These are phyloP conservation scores for Aaosphaeria arxii DNA, from an alignment of 2,329 filamentous ascomycete genomes.

Conservation along the genomic window DNA sequence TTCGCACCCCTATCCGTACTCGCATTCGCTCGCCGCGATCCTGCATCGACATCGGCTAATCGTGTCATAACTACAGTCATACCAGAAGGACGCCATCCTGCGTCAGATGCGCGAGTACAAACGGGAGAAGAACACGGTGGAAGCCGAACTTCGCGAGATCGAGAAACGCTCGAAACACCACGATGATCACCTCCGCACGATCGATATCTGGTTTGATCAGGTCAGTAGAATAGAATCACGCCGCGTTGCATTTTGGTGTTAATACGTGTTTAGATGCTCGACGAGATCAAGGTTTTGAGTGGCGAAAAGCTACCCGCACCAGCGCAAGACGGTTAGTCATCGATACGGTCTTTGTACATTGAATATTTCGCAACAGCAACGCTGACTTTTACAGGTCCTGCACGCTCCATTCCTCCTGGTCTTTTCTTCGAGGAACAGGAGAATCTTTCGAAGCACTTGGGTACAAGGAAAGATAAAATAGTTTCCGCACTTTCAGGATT, in stretches of 20 bases:
- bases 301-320: conserved; percentile 29
- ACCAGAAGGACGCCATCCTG: conserved; percentile 93
- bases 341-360: neutral
- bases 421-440: conserved; percentile 55
- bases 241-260: conserved; percentile 4
- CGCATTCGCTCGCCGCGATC: conserved; percentile 11
- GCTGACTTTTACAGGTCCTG: conserved; percentile 14
- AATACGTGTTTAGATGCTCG: conserved; percentile 39
- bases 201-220: conserved; percentile 94
- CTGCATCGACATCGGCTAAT: conserved; percentile 30
- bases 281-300: conserved; percentile 46
- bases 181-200: conserved; percentile 85
- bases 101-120: conserved; percentile 99
- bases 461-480: conserved; percentile 72
- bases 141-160: conserved; percentile 76
- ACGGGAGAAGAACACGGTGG: conserved; percentile 78
- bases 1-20: conserved; percentile 51
- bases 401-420: conserved; percentile 48
- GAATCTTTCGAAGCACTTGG: conserved; percentile 75
- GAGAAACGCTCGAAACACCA: conserved; percentile 76
- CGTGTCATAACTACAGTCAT: conserved; percentile 58
- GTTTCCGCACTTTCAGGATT: conserved; percentile 70
- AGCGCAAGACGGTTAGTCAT: conserved; percentile 14
- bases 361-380: neutral
- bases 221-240: conserved; percentile 48